Evolutionary conservation across 2,329 filamentous ascomycete genomes (phyloP), one percentile per base, ranked within the genome.

Genomic region (Aspergillus awamori): DNA sequence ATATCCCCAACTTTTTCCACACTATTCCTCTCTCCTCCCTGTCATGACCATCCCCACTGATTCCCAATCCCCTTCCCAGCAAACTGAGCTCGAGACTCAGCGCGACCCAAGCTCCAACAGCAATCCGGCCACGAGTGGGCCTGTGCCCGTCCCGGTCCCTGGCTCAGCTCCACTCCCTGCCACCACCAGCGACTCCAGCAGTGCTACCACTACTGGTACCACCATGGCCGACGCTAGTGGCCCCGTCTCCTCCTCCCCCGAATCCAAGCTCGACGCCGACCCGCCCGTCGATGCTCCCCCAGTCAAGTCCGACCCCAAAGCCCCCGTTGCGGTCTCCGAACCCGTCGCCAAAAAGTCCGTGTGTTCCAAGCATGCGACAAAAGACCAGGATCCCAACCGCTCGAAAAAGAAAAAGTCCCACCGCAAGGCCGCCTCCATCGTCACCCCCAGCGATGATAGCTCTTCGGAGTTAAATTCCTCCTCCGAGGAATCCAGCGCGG

Each of bases 211-310:
- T 47, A 20, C 38, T 53, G 33, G 48, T 60, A 58, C 41, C 41
- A 64, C 48, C 58, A 76, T 76, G 74, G 67, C 72, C 30, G 72
- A 75, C 43, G 62, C 70, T n/a, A 62, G 65, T n/a, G 62, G 57
- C 38, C 55, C 67, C 30, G 58, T 62, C 13, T 62, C 67, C 36
- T 64, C 61, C 13, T 63, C 56, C n/a, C 59, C 59, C 15, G 71
- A 74, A 30, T 69, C 67, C 33, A 76, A 75, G 51, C 70, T 70
- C 43, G 74, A 77, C 47, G 67, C 69, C 30, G 67, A 72, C 17
- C 70, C 69, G 48, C 51, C 66, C 8, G 59, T 58, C 10, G 71
- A 75, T n/a, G 69, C 70, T 11, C 69, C 68, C 51, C 45, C 69
- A 20, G 64, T 64, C 33, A 72, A 71, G 53, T 58, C 69, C 13